Evolutionary conservation across 148 eudicot genomes (phyloP).

Genomic region (Pouteria glomerata): DNA sequence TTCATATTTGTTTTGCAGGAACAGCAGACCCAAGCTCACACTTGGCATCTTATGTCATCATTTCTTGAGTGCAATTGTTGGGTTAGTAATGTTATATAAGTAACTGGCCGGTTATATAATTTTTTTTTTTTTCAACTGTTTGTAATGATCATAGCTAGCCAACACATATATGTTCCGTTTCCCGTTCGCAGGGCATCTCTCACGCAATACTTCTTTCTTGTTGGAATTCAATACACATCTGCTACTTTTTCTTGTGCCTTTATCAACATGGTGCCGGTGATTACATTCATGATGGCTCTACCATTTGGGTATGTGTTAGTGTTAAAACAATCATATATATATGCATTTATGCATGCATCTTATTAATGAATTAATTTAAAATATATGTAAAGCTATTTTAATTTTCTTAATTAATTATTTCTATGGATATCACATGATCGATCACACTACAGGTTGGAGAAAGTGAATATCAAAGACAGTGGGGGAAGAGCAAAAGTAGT

Average conservation of each 20-base stretch:
- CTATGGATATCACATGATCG: no score
- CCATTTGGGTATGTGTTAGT: conserved; percentile 28
- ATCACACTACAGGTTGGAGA: conserved; percentile 20
- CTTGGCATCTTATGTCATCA: conserved; percentile 14
- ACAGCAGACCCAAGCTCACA: conserved; percentile 27
- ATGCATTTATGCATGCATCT: no score
- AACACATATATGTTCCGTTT: neutral
- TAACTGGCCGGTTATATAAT: no score
- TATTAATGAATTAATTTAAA: no score
- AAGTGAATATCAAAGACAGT: conserved; percentile 12
- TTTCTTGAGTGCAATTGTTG: conserved; percentile 30
- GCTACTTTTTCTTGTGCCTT: conserved; percentile 35
- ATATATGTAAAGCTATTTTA: no score
- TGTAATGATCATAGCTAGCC: no score
- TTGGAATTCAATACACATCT: conserved; percentile 31
- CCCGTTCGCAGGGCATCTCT: conserved; percentile 23
- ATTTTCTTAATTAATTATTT: no score
- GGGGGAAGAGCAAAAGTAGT: conserved; percentile 31
- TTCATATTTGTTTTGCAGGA: conserved; percentile 17
- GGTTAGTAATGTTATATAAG: no score
- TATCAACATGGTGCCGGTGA: conserved; percentile 29
- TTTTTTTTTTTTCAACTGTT: no score
- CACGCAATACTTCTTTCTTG: conserved; percentile 26
- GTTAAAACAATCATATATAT: neutral
- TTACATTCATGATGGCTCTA: conserved; percentile 27